These are phyloP conservation scores for Magnusiomyces suaveolens DNA, from an alignment of 1,139 yeast species.

Conservation along the genomic window DNA sequence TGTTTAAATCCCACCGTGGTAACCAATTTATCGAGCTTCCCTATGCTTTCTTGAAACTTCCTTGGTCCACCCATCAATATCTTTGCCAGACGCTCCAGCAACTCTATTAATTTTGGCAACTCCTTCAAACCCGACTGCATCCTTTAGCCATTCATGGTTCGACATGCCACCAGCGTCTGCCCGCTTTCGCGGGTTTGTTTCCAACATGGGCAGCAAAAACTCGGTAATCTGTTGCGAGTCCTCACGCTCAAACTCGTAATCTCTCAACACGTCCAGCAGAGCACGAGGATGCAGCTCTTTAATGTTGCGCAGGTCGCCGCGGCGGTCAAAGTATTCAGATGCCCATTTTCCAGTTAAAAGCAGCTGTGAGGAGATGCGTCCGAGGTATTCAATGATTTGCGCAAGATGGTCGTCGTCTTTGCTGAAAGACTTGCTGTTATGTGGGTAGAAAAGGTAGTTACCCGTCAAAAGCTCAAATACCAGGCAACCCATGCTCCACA, in stretches of 20 bases:
- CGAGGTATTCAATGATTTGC: constrained; percentile 67
- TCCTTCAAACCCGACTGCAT: constrained; percentile 51
- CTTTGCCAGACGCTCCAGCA: constrained; percentile 58
- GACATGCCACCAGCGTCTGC: constrained; percentile 79
- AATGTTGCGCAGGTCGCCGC: constrained; percentile 48
- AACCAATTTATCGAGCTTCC: background rate
- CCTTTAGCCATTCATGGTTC: constrained; percentile 67
- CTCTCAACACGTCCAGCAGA: constrained; percentile 53
- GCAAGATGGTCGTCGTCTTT: constrained; percentile 85
- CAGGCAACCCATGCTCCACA: constrained; percentile 80
- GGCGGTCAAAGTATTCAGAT: constrained; percentile 45
- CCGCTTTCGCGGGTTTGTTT: constrained; percentile 55
- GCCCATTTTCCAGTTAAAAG: constrained; percentile 47
- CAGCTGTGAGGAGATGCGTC: constrained; percentile 47
- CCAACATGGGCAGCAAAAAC: constrained; percentile 65
- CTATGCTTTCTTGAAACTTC: constrained; percentile 27
- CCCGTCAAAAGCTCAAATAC: constrained; percentile 75
- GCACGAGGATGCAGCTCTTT: constrained; percentile 61
- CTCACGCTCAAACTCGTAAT: constrained; percentile 51
- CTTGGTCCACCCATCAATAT: constrained; percentile 62
- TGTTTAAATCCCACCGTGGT: background rate
- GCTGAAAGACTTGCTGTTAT: constrained; percentile 48
- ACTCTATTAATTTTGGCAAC: constrained; percentile 40
- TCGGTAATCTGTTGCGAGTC: constrained; percentile 50
- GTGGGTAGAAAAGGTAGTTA: constrained; percentile 78